Percentiles rank a stretch among this genome's conserved stretches.
Evolutionary conservation across 257 asterid species (phyloP).

Genomic region (Fraxinus anomala): DNA sequence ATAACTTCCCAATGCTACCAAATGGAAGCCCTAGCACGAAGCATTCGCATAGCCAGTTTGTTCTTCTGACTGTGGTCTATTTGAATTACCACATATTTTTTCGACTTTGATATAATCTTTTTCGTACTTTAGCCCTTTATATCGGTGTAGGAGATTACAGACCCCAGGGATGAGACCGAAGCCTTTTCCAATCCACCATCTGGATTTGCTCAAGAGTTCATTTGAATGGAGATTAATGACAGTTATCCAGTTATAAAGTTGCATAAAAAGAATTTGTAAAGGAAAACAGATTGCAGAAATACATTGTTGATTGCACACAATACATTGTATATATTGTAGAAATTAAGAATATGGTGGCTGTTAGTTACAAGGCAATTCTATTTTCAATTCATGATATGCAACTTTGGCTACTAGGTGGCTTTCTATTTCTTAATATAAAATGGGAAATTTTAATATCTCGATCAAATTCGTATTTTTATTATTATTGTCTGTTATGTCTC

Average conservation of each 20-base stretch:
- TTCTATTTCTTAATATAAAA: too few relatives aligned
- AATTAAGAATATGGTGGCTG: too few relatives aligned
- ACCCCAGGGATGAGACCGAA: neutral
- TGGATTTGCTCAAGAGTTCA: neutral
- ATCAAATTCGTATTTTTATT: too few relatives aligned
- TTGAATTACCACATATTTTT: conserved; percentile 25
- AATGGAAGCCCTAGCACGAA: conserved; percentile 34
- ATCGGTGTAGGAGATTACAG: neutral
- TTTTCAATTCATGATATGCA: neutral
- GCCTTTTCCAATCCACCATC: neutral
- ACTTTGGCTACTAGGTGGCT: too few relatives aligned
- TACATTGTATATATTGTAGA: neutral
- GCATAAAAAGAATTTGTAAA: neutral
- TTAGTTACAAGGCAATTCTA: neutral
- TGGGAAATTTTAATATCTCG: too few relatives aligned
- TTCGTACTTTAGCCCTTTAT: neutral
- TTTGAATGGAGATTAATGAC: neutral
- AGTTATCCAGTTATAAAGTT: neutral
- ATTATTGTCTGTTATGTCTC: too few relatives aligned
- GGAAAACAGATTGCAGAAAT: neutral
- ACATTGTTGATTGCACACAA: neutral
- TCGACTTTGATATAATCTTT: conserved; percentile 13
- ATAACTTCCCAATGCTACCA: conserved; percentile 60
- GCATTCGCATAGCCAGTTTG: neutral
- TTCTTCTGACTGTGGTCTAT: conserved; percentile 28